Evolutionary conservation across 768 basidiomycete genomes (phyloP).

Genomic region (Leccinum imitatum): DNA sequence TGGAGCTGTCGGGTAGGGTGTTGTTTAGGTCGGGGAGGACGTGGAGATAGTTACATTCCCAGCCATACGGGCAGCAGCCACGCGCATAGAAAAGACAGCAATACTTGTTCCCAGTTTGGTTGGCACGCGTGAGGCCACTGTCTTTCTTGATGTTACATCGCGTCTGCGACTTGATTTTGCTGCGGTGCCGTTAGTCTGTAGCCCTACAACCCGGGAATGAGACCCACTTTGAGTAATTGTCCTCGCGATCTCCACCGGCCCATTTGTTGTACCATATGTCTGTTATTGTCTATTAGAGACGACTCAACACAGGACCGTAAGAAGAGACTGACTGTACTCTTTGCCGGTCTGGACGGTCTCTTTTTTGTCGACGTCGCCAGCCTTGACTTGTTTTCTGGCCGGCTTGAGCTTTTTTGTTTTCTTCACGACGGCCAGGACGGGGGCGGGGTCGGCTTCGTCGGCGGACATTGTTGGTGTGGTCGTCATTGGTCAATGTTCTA

Average conservation of each 20-base stretch:
- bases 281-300: slow-evolving; percentile 29
- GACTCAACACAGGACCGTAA: background rate
- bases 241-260: slow-evolving; percentile 99
- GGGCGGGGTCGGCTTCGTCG: slow-evolving; percentile 23
- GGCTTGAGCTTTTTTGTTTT: slow-evolving; percentile 75
- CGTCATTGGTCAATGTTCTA: background rate
- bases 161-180: slow-evolving; percentile 93
- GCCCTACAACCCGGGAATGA: background rate
- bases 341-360: slow-evolving; percentile 91
- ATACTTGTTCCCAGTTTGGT: slow-evolving; percentile 90
- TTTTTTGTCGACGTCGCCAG: slow-evolving; percentile 86
- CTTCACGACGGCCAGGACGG: slow-evolving; percentile 13
- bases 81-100: slow-evolving; percentile 94
- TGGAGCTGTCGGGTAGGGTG: slow-evolving; percentile 82
- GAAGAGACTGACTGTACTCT: slow-evolving; percentile 78
- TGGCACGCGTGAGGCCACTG: slow-evolving; percentile 91
- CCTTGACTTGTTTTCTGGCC: slow-evolving; percentile 90
- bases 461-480: slow-evolving; percentile 30
- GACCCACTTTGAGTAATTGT: slow-evolving; percentile 89
- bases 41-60: slow-evolving; percentile 97
- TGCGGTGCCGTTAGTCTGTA: slow-evolving; percentile 29
- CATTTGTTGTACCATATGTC: slow-evolving; percentile 99
- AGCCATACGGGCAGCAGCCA: slow-evolving; percentile 97
- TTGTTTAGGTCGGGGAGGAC: slow-evolving; percentile 71
- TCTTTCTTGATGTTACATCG: slow-evolving; percentile 87